Evolutionary conservation across 2,329 filamentous ascomycete species (phyloP).

Genomic region (Nigrospora sphaerica): DNA sequence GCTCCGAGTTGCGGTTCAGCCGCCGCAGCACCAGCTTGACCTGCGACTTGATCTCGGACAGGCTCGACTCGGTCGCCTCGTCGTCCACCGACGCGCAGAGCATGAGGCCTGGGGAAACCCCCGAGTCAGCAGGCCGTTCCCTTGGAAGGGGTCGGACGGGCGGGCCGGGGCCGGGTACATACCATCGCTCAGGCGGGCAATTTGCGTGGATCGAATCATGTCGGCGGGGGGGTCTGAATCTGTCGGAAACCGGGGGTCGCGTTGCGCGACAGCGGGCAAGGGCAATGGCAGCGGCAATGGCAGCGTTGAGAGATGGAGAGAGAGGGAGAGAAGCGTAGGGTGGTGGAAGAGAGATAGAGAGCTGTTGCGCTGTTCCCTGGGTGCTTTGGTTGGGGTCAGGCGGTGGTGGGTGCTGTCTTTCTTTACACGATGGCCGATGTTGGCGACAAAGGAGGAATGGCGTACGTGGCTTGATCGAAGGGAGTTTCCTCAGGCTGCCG

Average conservation of each 20-base stretch:
- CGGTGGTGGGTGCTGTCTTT: not conserved
- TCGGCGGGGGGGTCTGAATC: slow-evolving; percentile 9
- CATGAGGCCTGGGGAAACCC: slow-evolving; percentile 64
- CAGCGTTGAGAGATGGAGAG: no score
- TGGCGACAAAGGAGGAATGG: not conserved
- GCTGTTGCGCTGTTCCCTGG: not conserved
- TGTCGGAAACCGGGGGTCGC: not conserved
- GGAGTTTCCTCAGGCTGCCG: not conserved
- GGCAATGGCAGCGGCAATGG: no score
- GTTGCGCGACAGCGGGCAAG: not conserved
- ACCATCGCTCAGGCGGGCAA: slow-evolving; percentile 83
- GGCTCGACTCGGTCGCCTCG: slow-evolving; percentile 68
- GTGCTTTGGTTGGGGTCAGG: not conserved
- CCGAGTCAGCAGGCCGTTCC: slow-evolving; percentile 9
- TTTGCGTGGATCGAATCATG: slow-evolving; percentile 91
- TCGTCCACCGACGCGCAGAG: slow-evolving; percentile 93
- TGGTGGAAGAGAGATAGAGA: not conserved
- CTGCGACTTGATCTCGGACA: slow-evolving; percentile 84
- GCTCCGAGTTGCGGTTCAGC: slow-evolving; percentile 80
- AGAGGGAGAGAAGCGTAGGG: not conserved
- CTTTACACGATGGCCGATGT: not conserved
- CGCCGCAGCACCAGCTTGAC: slow-evolving; percentile 85
- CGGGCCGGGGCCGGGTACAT: slow-evolving; percentile 10
- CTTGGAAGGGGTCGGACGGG: not conserved
- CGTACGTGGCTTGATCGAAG: slow-evolving; percentile 6